Conservation (phyloP, 208 protist species). For the Eutreptiella sp. region DNA sequence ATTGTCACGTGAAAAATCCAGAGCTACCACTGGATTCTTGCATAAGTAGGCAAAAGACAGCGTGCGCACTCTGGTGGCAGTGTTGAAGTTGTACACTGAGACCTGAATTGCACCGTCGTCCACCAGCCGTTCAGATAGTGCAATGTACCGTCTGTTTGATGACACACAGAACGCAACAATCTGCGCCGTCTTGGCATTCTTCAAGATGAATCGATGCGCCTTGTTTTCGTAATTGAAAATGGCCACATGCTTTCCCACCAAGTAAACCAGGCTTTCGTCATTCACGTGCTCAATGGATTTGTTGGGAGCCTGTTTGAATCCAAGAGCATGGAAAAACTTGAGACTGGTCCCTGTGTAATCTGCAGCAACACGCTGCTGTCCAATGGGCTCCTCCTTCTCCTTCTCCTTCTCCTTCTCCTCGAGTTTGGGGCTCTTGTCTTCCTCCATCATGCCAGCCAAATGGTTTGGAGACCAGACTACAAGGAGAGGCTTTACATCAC, state of each 20-base stretch:
- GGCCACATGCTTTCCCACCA: constrained; percentile 36
- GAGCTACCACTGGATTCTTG: constrained; percentile 27
- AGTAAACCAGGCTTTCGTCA: constrained; percentile 32
- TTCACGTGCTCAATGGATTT: constrained; percentile 26
- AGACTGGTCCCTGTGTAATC: not conserved
- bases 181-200: constrained; percentile 21
- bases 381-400: too few relatives aligned
- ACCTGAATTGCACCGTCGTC: constrained; percentile 30
- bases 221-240: constrained; percentile 29
- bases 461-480: too few relatives aligned
- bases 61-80: constrained; percentile 16
- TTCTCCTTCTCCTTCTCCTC: too few relatives aligned
- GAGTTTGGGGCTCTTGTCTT: too few relatives aligned
- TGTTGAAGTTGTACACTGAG: constrained; percentile 25
- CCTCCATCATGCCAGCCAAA: too few relatives aligned
- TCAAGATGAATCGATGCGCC: constrained; percentile 33
- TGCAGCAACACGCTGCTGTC: too few relatives aligned
- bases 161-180: constrained; percentile 31
- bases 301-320: constrained; percentile 3
- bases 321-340: constrained; percentile 27
- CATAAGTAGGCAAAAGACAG: constrained; percentile 11
- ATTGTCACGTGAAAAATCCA: constrained; percentile 34
- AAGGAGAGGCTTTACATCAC: too few relatives aligned
- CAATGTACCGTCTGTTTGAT: constrained; percentile 33
- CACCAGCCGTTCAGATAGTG: constrained; percentile 24